phyloP scores from a whole-genome alignment of 2,329 filamentous ascomycete species.

The Verticillium dahliae region DNA sequence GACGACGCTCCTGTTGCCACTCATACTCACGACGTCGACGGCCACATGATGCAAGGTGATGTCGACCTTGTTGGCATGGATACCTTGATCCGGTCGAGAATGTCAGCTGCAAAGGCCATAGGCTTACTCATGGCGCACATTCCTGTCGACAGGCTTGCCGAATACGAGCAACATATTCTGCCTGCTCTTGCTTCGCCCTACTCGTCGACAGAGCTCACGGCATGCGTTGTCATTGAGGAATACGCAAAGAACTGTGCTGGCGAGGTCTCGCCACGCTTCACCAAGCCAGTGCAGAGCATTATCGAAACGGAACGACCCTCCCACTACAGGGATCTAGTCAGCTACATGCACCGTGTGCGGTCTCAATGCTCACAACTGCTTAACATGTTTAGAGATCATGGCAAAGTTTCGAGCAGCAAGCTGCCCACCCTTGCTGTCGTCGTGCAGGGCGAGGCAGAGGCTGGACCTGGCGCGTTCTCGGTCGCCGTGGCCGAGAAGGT shows the following conservation, averaged over 20 bases:
- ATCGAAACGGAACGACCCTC: conserved; percentile 75
- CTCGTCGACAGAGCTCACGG: conserved; percentile 79
- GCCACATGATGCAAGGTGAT: conserved; percentile 95
- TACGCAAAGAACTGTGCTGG: conserved; percentile 59
- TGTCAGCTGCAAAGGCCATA: conserved; percentile 80
- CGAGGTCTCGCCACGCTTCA: conserved; percentile 51
- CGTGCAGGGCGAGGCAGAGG: conserved; percentile 87
- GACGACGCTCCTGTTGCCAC: conserved; percentile 58
- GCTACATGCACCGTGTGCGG: conserved; percentile 80
- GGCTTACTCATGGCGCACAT: conserved; percentile 76
- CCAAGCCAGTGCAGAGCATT: conserved; percentile 62
- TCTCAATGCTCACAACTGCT: conserved; percentile 88
- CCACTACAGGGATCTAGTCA: conserved; percentile 85
- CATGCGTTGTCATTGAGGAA: conserved; percentile 81
- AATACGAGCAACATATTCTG: conserved; percentile 59
- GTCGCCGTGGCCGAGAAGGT: conserved; percentile 83
- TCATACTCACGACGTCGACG: conserved; percentile 92
- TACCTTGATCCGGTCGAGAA: conserved; percentile 78
- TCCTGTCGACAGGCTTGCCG: conserved; percentile 54
- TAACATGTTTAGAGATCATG: conserved; percentile 86
- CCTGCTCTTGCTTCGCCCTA: conserved; percentile 64
- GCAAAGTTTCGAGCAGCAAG: conserved; percentile 68
- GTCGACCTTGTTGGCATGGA: conserved; percentile 91
- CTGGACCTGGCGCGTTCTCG: conserved; percentile 88
- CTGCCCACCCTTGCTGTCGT: conserved; percentile 81